phyloP scores from a whole-genome alignment of 164 flowering plant genomes.

The Cinnamomum chago region DNA sequence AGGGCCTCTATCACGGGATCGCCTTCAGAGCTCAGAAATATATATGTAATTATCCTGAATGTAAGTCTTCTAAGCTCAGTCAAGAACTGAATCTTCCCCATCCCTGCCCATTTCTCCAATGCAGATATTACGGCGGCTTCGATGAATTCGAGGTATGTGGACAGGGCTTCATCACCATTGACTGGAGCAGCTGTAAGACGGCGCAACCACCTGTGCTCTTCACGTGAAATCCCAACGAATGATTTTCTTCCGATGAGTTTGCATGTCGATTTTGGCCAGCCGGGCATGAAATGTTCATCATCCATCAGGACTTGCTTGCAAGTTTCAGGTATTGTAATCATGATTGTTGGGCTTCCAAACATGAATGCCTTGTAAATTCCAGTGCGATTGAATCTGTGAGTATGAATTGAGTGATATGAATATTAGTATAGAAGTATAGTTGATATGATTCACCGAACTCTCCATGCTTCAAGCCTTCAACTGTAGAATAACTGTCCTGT shows the following conservation, averaged over 20 bases:
- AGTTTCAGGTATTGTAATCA: constrained; percentile 61
- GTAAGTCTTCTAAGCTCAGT: constrained; percentile 77
- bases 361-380: constrained; percentile 80
- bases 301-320: constrained; percentile 64
- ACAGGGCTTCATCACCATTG: constrained; percentile 78
- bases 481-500: too few species aligned
- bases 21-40: constrained; percentile 68
- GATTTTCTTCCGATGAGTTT: constrained; percentile 80
- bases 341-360: constrained; percentile 79
- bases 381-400: constrained; percentile 49
- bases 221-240: constrained; percentile 49
- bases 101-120: constrained; percentile 59
- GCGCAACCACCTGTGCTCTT: constrained; percentile 83
- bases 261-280: constrained; percentile 73
- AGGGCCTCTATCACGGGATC: constrained; percentile 53
- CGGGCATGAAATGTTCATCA: constrained; percentile 64
- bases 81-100: constrained; percentile 75
- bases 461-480: not conserved
- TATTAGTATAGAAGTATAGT: not conserved
- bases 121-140: constrained; percentile 41
- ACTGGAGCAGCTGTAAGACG: constrained; percentile 72
- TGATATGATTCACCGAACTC: too few species aligned
- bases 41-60: constrained; percentile 73
- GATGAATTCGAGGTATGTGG: constrained; percentile 53
- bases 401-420: not conserved